These are phyloP conservation scores for Limnanthes douglasii DNA, from an alignment of 345 rosid genomes.

Conservation along the genomic window DNA sequence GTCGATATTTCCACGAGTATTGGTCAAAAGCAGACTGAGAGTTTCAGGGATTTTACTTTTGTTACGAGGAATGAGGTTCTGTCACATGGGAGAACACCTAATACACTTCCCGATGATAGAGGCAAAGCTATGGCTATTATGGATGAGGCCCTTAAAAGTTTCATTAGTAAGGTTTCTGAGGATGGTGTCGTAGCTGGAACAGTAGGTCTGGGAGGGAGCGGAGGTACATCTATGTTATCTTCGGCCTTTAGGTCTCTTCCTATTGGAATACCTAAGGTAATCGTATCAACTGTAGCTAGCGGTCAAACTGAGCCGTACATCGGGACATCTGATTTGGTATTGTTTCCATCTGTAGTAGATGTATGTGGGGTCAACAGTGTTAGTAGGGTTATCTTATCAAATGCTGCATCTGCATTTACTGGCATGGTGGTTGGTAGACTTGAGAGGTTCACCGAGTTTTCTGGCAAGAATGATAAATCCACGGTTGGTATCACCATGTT, in stretches of 20 bases:
- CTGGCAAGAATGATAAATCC: constrained; percentile 8
- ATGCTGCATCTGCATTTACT: constrained; percentile 81
- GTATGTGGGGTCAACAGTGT: constrained; percentile 83
- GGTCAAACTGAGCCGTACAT: constrained; percentile 68
- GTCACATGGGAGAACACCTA: constrained; percentile 11
- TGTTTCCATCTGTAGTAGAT: constrained; percentile 81
- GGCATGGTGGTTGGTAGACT: constrained; percentile 79
- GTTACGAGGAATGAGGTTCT: constrained; percentile 43
- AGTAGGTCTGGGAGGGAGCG: constrained; percentile 79
- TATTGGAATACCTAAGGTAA: constrained; percentile 63
- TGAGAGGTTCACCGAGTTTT: constrained; percentile 7
- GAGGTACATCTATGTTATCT: constrained; percentile 75
- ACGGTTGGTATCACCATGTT: constrained; percentile 91
- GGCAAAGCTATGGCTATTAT: constrained; percentile 54
- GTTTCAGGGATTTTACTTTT: constrained; percentile 25
- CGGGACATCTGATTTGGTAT: constrained; percentile 73
- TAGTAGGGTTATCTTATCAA: constrained; percentile 61
- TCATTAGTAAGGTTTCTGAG: constrained; percentile 22
- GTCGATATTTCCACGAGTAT: constrained; percentile 56
- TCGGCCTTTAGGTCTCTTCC: constrained; percentile 66
- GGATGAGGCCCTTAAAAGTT: constrained; percentile 50
- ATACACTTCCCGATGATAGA: constrained; percentile 43
- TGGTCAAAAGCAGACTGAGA: constrained; percentile 18
- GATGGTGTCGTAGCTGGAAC: constrained; percentile 40
- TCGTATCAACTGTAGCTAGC: constrained; percentile 87